These are phyloP conservation scores for Cutaneotrichosporon arboriforme DNA, from an alignment of 1,284 basidiomycete species.

Conservation along the genomic window DNA sequence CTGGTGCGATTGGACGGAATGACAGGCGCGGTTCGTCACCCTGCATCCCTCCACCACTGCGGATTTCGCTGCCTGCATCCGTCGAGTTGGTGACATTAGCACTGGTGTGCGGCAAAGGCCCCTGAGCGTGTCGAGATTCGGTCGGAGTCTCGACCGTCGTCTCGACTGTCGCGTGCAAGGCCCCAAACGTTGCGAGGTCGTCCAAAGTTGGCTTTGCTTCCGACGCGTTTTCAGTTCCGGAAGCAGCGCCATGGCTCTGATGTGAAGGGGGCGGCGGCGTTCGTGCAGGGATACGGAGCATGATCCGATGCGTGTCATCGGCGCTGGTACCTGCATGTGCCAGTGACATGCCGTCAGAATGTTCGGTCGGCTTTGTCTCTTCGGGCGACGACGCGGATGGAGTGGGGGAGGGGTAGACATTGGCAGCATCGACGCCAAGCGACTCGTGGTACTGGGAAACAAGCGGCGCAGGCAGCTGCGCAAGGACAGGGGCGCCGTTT, in stretches of 20 bases:
- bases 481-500: not conserved
- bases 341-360: not conserved
- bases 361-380: not conserved
- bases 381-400: not conserved
- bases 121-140: too few relatives aligned
- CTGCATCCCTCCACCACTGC: too few relatives aligned
- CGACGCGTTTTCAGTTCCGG: not conserved
- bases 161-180: too few relatives aligned
- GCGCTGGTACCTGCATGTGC: not conserved
- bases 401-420: constrained; percentile 2
- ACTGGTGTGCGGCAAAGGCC: not conserved
- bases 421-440: not conserved
- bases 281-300: not conserved
- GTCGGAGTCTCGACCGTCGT: too few relatives aligned
- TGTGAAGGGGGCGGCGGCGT: not conserved
- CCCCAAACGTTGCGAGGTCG: too few relatives aligned
- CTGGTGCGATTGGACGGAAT: not conserved
- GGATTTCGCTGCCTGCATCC: not conserved
- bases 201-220: too few relatives aligned
- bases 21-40: too few relatives aligned
- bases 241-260: not conserved
- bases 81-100: not conserved
- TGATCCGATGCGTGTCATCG: too few relatives aligned
- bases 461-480: not conserved
- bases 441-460: not conserved